These are phyloP conservation scores for Iberis pinnata DNA, from an alignment of 345 rosid genomes.

Conservation along the genomic window DNA sequence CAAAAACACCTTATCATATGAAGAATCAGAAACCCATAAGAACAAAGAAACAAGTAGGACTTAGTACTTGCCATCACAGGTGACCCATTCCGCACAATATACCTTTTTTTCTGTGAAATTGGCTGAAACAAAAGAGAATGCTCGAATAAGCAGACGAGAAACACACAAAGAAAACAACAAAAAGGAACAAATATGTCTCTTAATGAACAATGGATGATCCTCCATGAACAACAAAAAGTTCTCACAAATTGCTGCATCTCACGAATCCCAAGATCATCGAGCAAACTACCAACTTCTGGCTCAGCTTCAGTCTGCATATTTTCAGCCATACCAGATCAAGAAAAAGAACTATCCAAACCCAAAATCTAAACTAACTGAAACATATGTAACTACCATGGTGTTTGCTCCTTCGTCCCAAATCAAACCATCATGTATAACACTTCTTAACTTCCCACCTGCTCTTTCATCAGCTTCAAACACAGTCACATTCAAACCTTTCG, in stretches of 20 bases:
- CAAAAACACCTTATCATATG: constrained; percentile 4
- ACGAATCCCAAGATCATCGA: constrained; percentile 73
- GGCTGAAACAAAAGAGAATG: constrained; percentile 48
- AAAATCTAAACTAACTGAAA: not conserved
- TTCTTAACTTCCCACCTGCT: constrained; percentile 81
- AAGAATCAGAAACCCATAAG: constrained; percentile 13
- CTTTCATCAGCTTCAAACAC: constrained; percentile 81
- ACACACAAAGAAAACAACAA: not conserved
- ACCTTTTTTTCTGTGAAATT: constrained; percentile 67
- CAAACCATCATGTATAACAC: constrained; percentile 50
- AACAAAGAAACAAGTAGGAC: constrained; percentile 17
- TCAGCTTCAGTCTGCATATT: constrained; percentile 77
- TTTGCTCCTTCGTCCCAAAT: constrained; percentile 97
- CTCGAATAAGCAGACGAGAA: constrained; percentile 3
- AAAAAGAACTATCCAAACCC: not conserved
- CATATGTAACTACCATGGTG: constrained; percentile 51
- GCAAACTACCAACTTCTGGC: constrained; percentile 57
- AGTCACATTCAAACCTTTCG: constrained; percentile 60
- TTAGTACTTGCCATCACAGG: constrained; percentile 88
- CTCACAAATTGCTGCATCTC: constrained; percentile 83
- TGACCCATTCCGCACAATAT: constrained; percentile 63
- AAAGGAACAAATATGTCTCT: not conserved
- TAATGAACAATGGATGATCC: not conserved
- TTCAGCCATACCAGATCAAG: not conserved
- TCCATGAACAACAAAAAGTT: not conserved